phyloP scores from a whole-genome alignment of 1,139 yeast species.

The Saccharomyces hybrid region DNA sequence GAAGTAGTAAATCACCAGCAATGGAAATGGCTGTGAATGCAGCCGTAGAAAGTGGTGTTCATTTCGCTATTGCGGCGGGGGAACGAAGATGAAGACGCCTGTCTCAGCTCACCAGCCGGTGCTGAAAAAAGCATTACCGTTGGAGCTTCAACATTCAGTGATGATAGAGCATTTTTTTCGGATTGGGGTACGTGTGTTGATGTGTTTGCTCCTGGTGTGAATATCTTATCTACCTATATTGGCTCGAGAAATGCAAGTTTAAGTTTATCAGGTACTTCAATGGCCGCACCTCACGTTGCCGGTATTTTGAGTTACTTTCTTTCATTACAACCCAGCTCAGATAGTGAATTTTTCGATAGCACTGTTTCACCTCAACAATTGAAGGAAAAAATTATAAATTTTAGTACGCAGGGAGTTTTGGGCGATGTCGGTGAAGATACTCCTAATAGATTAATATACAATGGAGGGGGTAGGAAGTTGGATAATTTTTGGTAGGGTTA shows the following conservation, averaged over 20 bases:
- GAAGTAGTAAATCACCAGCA: slow-evolving; percentile 79
- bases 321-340: slow-evolving; percentile 80
- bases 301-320: slow-evolving; percentile 85
- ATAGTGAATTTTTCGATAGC: slow-evolving; percentile 57
- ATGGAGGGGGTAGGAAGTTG: slow-evolving; percentile 85
- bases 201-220: slow-evolving; percentile 78
- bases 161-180: slow-evolving; percentile 70
- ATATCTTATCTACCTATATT: slow-evolving; percentile 75
- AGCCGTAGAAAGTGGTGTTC: slow-evolving; percentile 71
- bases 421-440: slow-evolving; percentile 72
- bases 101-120: slow-evolving; percentile 75
- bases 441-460: slow-evolving; percentile 82
- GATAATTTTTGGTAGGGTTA: slow-evolving; percentile 54
- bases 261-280: slow-evolving; percentile 91
- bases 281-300: slow-evolving; percentile 97
- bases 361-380: slow-evolving; percentile 78
- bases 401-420: slow-evolving; percentile 64
- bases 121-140: slow-evolving; percentile 71
- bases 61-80: slow-evolving; percentile 90
- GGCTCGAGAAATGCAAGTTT: slow-evolving; percentile 81
- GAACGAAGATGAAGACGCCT: slow-evolving; percentile 78
- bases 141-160: slow-evolving; percentile 73
- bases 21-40: slow-evolving; percentile 79
- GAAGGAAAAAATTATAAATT: slow-evolving; percentile 78
- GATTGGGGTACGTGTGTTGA: slow-evolving; percentile 82